Conservation (phyloP, 345 rosid genomes). For the Gossypioides kirkii region DNA sequence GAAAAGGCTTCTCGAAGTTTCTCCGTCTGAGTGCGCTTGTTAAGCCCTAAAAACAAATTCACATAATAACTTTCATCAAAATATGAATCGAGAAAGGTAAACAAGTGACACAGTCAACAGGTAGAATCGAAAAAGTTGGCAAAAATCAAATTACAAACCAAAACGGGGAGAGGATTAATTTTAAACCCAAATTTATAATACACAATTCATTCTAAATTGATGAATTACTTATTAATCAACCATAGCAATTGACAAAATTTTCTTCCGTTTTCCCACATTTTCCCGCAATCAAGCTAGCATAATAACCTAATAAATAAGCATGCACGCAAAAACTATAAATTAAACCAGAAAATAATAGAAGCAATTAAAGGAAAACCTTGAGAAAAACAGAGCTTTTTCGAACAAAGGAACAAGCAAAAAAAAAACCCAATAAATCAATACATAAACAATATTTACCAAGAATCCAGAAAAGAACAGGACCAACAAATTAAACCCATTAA, state of each 20-base stretch:
- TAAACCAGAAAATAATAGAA: background rate
- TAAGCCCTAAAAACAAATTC: slow-evolving; percentile 55
- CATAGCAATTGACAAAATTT: background rate
- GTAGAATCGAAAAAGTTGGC: background rate
- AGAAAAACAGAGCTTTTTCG: background rate
- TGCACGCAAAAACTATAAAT: too few relatives aligned
- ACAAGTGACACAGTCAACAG: too few relatives aligned
- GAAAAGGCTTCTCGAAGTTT: slow-evolving; percentile 63
- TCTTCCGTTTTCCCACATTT: background rate
- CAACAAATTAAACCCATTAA: background rate
- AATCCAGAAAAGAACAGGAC: background rate
- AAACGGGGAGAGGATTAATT: background rate
- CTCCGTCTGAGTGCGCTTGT: slow-evolving; percentile 71
- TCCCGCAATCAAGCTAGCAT: background rate
- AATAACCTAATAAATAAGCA: background rate
- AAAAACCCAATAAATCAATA: background rate
- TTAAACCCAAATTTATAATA: background rate
- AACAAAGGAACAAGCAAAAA: background rate
- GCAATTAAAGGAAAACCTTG: background rate
- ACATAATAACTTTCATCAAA: background rate
- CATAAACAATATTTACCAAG: background rate
- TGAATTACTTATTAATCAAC: background rate
- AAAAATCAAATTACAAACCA: background rate
- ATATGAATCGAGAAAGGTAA: background rate
- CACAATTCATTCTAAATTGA: background rate